Conservation (phyloP, 1,139 yeast genomes). For the Debaryomycetaceae sp. region DNA sequence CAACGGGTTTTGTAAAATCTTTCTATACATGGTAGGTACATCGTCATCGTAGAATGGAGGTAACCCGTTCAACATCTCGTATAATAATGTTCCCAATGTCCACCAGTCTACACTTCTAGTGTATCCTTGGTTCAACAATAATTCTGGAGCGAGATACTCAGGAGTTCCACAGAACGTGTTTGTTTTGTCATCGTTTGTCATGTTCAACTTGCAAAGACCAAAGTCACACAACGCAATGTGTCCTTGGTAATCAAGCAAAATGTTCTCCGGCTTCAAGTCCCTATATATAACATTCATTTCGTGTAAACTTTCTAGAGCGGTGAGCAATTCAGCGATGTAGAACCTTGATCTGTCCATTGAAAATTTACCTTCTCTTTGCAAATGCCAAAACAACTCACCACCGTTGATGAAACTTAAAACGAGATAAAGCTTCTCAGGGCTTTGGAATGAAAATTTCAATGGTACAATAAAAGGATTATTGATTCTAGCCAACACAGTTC, state of each 20-base stretch:
- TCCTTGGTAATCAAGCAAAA: slow-evolving; percentile 89
- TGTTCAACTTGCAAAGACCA: slow-evolving; percentile 91
- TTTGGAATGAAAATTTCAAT: slow-evolving; percentile 89
- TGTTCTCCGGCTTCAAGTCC: slow-evolving; percentile 94
- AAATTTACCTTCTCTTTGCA: slow-evolving; percentile 88
- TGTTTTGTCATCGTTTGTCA: slow-evolving; percentile 85
- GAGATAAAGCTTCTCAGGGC: slow-evolving; percentile 87
- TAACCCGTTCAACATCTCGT: slow-evolving; percentile 94
- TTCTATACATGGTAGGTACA: slow-evolving; percentile 90
- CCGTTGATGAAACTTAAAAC: slow-evolving; percentile 94
- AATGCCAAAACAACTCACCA: slow-evolving; percentile 93
- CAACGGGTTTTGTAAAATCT: slow-evolving; percentile 83
- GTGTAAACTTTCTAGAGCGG: slow-evolving; percentile 90
- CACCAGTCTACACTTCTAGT: slow-evolving; percentile 97
- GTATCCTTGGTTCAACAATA: slow-evolving; percentile 86
- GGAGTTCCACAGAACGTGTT: slow-evolving; percentile 97
- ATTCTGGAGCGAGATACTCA: slow-evolving; percentile 93
- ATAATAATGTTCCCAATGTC: slow-evolving; percentile 90
- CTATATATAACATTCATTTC: slow-evolving; percentile 89
- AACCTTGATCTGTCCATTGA: slow-evolving; percentile 86
- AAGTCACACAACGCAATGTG: slow-evolving; percentile 97
- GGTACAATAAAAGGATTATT: slow-evolving; percentile 99
- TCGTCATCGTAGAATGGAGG: slow-evolving; percentile 97
- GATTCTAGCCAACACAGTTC: slow-evolving; percentile 90
- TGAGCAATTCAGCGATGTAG: slow-evolving; percentile 87